These are phyloP conservation scores for Leucocoprinus birnbaumii DNA, from an alignment of 768 basidiomycete species.

Conservation along the genomic window DNA sequence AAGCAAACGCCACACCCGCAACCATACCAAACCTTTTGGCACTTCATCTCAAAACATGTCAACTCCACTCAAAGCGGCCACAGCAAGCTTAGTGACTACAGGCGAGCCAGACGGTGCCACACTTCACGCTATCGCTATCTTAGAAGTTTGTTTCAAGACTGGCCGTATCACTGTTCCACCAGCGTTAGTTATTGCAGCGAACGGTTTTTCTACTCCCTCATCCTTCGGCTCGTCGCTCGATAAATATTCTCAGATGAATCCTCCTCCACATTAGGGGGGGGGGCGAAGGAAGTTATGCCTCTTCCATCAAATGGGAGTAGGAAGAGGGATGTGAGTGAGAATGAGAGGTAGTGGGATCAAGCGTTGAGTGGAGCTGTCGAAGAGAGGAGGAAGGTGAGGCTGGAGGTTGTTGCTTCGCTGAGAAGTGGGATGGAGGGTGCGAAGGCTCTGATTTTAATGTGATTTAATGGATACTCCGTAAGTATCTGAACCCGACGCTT, in stretches of 20 bases:
- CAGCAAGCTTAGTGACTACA: not conserved
- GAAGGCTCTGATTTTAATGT: constrained; percentile 16
- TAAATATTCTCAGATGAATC: constrained; percentile 35
- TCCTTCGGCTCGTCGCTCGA: constrained; percentile 8
- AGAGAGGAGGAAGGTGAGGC: constrained; percentile 28
- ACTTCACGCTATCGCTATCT: constrained; percentile 62
- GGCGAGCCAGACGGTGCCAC: constrained; percentile 51
- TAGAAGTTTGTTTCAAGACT: constrained; percentile 65
- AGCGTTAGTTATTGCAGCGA: constrained; percentile 51
- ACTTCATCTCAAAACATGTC: constrained; percentile 5
- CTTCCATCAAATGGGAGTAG: constrained; percentile 30
- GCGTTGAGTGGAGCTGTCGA: constrained; percentile 52
- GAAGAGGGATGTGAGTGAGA: constrained; percentile 47
- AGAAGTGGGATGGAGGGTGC: constrained; percentile 33
- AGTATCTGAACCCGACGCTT: too few species aligned
- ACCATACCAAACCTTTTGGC: constrained; percentile 8
- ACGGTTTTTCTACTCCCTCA: constrained; percentile 47
- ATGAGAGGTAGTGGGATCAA: constrained; percentile 66
- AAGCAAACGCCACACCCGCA: constrained; percentile 26
- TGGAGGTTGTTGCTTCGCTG: constrained; percentile 32
- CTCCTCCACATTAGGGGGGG: constrained; percentile 48
- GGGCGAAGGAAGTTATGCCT: constrained; percentile 35
- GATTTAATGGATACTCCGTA: not conserved
- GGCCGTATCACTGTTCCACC: constrained; percentile 76
- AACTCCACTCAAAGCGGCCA: constrained; percentile 27